These are phyloP conservation scores for Lodderomyces parapsilosis DNA, from an alignment of 1,139 yeast genomes.

Conservation along the genomic window DNA sequence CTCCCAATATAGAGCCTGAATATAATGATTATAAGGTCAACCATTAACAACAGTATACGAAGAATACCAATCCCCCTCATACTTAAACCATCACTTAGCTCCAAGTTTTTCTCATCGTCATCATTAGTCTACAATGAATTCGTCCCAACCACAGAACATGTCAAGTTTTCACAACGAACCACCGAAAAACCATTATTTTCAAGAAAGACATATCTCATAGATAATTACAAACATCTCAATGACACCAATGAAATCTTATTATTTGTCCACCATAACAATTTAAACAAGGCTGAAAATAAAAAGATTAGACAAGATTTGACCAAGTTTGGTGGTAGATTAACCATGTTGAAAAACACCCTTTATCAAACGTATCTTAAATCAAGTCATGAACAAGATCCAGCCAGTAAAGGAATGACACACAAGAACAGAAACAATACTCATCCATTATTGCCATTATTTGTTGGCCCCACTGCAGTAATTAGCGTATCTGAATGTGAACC, in stretches of 20 bases:
- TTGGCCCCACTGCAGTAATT: slow-evolving; percentile 87
- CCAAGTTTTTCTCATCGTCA: not conserved
- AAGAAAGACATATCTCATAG: slow-evolving; percentile 82
- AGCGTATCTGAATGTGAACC: slow-evolving; percentile 72
- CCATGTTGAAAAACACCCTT: slow-evolving; percentile 58
- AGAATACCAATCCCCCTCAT: not conserved
- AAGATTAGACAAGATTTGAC: slow-evolving; percentile 60
- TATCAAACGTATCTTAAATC: slow-evolving; percentile 78
- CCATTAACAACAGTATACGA: not conserved
- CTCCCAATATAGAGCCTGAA: not conserved
- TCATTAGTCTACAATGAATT: slow-evolving; percentile 1
- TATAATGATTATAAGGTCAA: not conserved
- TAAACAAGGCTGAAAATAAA: slow-evolving; percentile 67
- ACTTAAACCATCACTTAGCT: not conserved
- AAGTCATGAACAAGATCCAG: slow-evolving; percentile 70
- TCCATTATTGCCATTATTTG: slow-evolving; percentile 67
- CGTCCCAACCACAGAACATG: slow-evolving; percentile 10
- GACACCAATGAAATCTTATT: slow-evolving; percentile 67
- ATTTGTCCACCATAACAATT: slow-evolving; percentile 81
- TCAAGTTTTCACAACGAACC: slow-evolving; percentile 23
- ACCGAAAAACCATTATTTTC: slow-evolving; percentile 56
- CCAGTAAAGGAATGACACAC: slow-evolving; percentile 53
- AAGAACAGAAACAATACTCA: slow-evolving; percentile 49
- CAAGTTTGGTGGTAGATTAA: slow-evolving; percentile 61
- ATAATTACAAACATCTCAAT: slow-evolving; percentile 71